A percentile compares a stretch with the other conserved stretches of the same genome.
Evolutionary conservation across 2,329 filamentous ascomycete genomes (phyloP).

Genomic region (Aspergillus aculeatus): DNA sequence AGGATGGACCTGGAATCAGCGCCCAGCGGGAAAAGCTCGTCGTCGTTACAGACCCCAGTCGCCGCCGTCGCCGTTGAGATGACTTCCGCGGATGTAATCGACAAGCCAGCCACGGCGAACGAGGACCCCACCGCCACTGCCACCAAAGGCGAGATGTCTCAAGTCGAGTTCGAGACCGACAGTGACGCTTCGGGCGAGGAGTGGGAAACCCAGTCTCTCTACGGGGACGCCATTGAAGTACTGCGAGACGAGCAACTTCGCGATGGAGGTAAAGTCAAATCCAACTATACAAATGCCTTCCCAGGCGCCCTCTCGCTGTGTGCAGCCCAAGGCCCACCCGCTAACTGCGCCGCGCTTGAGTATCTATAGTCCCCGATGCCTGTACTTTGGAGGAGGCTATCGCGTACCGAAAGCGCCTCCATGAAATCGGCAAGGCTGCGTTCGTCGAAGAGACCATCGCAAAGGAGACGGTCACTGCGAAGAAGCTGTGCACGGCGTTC

Average conservation of each 20-base stretch:
- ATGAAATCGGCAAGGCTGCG: conserved; percentile 70
- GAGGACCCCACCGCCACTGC: conserved; percentile 15
- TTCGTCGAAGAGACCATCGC: conserved; percentile 74
- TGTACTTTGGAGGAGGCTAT: conserved; percentile 70
- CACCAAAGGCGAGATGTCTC: conserved; percentile 32
- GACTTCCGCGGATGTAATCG: conserved; percentile 21
- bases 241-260: conserved; percentile 54
- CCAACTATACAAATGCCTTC: conserved; percentile 12
- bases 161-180: conserved; percentile 36
- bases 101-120: conserved; percentile 25
- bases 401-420: conserved; percentile 67
- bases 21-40: conserved; percentile 32
- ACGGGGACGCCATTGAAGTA: conserved; percentile 62
- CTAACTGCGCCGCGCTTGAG: not conserved
- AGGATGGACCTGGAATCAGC: conserved; percentile 43
- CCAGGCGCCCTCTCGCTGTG: not conserved
- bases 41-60: conserved; percentile 33
- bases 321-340: not conserved
- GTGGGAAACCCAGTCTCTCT: conserved; percentile 65
- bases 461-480: conserved; percentile 68
- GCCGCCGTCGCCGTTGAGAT: conserved; percentile 37
- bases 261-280: conserved; percentile 44
- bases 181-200: conserved; percentile 40
- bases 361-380: conserved; percentile 45
- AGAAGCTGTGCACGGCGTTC: conserved; percentile 84